phyloP scores from a whole-genome alignment of 1,284 basidiomycete species.

The Melampsora abietis-canadensis region DNA sequence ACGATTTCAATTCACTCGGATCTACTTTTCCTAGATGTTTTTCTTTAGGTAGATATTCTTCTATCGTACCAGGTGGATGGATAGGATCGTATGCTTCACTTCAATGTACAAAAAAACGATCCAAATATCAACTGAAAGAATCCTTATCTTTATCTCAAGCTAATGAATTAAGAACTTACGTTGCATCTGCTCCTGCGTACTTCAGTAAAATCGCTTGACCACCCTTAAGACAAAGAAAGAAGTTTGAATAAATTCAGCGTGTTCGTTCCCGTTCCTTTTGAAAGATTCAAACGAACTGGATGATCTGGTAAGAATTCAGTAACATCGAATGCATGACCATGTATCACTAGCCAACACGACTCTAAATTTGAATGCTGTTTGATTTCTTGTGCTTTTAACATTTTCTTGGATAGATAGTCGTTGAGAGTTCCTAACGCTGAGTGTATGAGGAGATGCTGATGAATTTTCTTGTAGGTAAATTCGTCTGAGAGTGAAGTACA shows the following conservation, averaged over 20 bases:
- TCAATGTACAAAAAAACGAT: neutral
- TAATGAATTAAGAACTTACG: neutral
- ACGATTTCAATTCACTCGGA: conserved; percentile 62
- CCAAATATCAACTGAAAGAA: neutral
- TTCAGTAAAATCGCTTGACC: conserved; percentile 38
- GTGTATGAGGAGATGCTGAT: neutral
- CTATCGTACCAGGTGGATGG: conserved; percentile 81
- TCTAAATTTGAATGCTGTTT: conserved; percentile 3
- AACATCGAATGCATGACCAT: conserved; percentile 26
- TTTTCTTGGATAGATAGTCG: neutral
- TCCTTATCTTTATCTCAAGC: neutral
- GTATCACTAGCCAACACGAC: conserved; percentile 33
- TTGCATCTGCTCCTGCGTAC: conserved; percentile 39
- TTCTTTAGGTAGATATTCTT: conserved; percentile 70
- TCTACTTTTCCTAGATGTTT: conserved; percentile 73
- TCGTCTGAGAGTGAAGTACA: no score
- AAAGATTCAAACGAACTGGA: conserved; percentile 4
- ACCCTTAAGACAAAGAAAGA: conserved; percentile 13
- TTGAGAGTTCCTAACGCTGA: neutral
- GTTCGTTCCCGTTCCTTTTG: neutral
- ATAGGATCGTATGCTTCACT: conserved; percentile 59
- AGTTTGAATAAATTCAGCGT: neutral
- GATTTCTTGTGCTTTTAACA: conserved; percentile 7
- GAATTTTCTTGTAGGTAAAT: no score
- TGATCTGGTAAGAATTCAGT: conserved; percentile 36